These are phyloP conservation scores for Xylaria grammica DNA, from an alignment of 495 filamentous ascomycete species.

Conservation along the genomic window DNA sequence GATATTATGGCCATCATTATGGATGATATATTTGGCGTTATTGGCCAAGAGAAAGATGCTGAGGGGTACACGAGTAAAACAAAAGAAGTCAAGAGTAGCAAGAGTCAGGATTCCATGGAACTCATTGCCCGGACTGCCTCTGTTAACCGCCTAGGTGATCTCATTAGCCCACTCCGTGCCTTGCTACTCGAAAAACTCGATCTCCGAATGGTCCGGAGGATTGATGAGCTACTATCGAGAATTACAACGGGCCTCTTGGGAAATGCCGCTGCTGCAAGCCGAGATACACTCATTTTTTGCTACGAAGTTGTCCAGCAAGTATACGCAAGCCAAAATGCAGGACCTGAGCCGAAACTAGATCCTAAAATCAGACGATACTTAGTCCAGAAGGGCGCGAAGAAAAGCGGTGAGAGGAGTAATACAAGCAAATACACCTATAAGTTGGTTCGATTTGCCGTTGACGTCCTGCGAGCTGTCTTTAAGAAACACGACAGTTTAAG, in stretches of 20 bases:
- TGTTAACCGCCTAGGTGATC: constrained; percentile 69
- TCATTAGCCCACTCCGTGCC: constrained; percentile 76
- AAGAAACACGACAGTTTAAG: constrained; percentile 80
- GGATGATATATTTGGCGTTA: constrained; percentile 96
- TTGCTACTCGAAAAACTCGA: constrained; percentile 83
- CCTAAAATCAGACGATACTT: constrained; percentile 73
- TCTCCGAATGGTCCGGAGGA: constrained; percentile 77
- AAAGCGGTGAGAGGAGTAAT: constrained; percentile 65
- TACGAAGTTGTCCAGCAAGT: constrained; percentile 90
- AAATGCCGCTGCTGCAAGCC: constrained; percentile 75
- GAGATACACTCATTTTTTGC: constrained; percentile 86
- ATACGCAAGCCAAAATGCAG: constrained; percentile 63
- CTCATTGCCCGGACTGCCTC: constrained; percentile 82
- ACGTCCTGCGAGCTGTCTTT: constrained; percentile 78
- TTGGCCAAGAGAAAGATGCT: constrained; percentile 96
- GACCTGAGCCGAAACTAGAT: constrained; percentile 54
- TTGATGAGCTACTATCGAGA: constrained; percentile 86
- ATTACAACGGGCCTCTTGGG: constrained; percentile 81
- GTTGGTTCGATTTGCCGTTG: constrained; percentile 82
- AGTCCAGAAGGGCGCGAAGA: constrained; percentile 74
- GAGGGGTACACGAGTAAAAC: constrained; percentile 94
- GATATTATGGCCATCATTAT: constrained; percentile 84
- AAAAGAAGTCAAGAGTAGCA: constrained; percentile 97
- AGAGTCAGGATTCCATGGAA: constrained; percentile 97
- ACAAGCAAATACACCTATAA: constrained; percentile 83